These are phyloP conservation scores for Lachancea kluyveri DNA, from an alignment of 805 yeast genomes.

Conservation along the genomic window DNA sequence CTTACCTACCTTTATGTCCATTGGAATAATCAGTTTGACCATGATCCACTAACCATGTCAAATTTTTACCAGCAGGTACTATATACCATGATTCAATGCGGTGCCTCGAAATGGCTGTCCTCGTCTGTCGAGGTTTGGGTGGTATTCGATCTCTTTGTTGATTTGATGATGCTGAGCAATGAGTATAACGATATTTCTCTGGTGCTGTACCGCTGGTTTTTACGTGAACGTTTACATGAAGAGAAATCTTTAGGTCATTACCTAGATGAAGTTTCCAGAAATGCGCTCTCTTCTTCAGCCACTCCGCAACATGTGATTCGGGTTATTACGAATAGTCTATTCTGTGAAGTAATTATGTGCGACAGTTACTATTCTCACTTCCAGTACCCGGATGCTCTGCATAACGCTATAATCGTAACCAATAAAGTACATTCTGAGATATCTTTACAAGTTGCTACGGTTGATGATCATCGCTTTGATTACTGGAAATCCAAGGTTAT, in stretches of 20 bases:
- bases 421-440: constrained; percentile 2
- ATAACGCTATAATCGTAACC: constrained; percentile 4
- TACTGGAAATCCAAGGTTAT: constrained; percentile 4
- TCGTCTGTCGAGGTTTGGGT: constrained; percentile 9
- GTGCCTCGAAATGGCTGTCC: not conserved
- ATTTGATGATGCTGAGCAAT: constrained; percentile 8
- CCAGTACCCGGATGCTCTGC: constrained; percentile 2
- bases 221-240: not conserved
- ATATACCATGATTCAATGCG: constrained; percentile 6
- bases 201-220: constrained; percentile 9
- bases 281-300: too few species aligned
- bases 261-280: not conserved
- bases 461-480: constrained; percentile 2
- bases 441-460: not conserved
- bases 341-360: constrained; percentile 4
- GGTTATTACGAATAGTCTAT: constrained; percentile 1
- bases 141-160: constrained; percentile 13
- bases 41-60: constrained; percentile 5
- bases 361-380: constrained; percentile 3
- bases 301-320: not conserved
- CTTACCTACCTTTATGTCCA: constrained; percentile 6
- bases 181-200: constrained; percentile 8
- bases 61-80: constrained; percentile 11
- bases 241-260: constrained; percentile 1
- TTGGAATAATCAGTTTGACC: not conserved